Percentiles rank a stretch among this genome's conserved stretches.
Conservation (phyloP, 345 rosid genomes). For the Gossypium ekmanianum region DNA sequence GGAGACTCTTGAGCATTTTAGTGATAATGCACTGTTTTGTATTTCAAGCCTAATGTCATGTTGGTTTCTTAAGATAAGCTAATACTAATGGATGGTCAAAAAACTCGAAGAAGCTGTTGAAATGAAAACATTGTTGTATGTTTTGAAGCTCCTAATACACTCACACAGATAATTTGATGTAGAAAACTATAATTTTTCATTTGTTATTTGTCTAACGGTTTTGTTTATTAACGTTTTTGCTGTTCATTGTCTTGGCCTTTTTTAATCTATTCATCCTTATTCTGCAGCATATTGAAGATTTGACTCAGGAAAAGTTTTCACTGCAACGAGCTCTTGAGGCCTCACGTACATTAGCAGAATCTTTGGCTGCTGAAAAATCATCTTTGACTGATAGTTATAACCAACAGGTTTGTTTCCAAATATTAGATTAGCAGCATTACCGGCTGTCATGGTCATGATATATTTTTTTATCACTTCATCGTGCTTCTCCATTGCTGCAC, state of each 20-base stretch:
- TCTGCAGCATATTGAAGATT: constrained; percentile 92
- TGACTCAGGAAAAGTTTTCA: constrained; percentile 93
- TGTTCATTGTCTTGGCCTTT: constrained; percentile 10
- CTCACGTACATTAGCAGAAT: constrained; percentile 82
- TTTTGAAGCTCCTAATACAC: background rate
- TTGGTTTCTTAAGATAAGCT: constrained; percentile 5
- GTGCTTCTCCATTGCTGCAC: constrained; percentile 6
- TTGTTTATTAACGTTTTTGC: background rate
- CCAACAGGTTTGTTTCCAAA: constrained; percentile 67
- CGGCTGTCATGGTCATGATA: background rate
- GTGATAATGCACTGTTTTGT: background rate
- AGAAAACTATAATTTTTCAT: background rate
- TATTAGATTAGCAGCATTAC: constrained; percentile 4
- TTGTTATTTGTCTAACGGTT: background rate
- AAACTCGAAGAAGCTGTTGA: background rate
- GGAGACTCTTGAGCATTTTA: background rate
- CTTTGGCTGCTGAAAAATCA: constrained; percentile 94
- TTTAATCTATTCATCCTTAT: background rate
- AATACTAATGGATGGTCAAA: background rate
- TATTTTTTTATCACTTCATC: background rate
- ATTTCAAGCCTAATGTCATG: background rate
- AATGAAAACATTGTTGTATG: background rate
- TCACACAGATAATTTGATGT: background rate
- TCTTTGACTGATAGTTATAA: constrained; percentile 88
- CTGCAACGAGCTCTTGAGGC: constrained; percentile 97